Evolutionary conservation across 2,329 filamentous ascomycete species (phyloP).

Genomic region (Fusarium beomiforme): DNA sequence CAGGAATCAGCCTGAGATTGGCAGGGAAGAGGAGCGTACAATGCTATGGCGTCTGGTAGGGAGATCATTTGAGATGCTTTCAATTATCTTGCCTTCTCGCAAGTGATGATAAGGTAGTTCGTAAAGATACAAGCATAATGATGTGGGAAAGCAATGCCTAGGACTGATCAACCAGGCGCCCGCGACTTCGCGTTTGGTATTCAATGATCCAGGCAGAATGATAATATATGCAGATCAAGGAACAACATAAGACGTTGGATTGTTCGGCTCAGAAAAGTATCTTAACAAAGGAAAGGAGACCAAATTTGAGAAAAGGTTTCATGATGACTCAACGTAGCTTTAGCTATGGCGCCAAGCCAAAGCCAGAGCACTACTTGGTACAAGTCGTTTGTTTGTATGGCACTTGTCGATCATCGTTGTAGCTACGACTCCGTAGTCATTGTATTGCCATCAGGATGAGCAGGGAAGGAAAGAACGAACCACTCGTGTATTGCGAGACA

Average conservation of each 20-base stretch:
- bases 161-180: neutral
- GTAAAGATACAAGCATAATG: neutral
- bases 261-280: neutral
- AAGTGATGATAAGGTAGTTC: neutral
- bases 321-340: neutral
- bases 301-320: neutral
- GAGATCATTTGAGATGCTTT: neutral
- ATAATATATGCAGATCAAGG: neutral
- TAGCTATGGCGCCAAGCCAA: neutral
- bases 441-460: neutral
- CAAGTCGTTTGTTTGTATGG: neutral
- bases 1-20: neutral
- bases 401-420: neutral
- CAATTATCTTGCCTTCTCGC: neutral
- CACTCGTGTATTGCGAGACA: neutral
- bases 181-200: neutral
- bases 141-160: neutral
- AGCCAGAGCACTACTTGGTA: neutral
- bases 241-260: neutral
- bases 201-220: neutral
- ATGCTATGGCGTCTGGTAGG: neutral
- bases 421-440: neutral
- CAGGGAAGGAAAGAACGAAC: neutral
- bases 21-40: neutral
- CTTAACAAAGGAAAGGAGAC: neutral